Evolutionary conservation across 2,329 filamentous ascomycete species (phyloP).

Genomic region (Alternaria gaisen): DNA sequence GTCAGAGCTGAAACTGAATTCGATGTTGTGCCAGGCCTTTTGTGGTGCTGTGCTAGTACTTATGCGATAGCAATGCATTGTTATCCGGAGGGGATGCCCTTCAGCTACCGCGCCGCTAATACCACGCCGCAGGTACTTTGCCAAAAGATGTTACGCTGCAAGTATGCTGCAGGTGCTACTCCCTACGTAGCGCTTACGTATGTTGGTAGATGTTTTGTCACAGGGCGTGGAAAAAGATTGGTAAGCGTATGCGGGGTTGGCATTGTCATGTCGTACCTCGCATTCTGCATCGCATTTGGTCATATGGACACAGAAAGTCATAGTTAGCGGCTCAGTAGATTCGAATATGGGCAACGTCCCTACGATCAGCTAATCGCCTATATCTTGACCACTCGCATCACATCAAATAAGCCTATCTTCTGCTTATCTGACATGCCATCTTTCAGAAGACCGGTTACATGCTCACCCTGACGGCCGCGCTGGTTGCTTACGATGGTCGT

Average conservation of each 20-base stretch:
- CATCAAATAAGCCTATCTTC: constrained; percentile 38
- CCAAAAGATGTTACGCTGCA: background rate
- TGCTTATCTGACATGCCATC: constrained; percentile 41
- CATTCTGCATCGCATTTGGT: constrained; percentile 8
- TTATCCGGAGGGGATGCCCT: background rate
- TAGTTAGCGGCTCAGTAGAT: background rate
- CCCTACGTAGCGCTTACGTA: background rate
- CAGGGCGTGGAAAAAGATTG: constrained; percentile 9
- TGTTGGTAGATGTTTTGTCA: background rate
- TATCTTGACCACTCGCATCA: constrained; percentile 35
- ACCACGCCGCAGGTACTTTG: background rate
- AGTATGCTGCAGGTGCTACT: background rate
- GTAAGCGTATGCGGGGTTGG: constrained; percentile 30
- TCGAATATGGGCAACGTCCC: background rate
- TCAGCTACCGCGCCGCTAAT: background rate
- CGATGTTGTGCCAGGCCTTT: no score
- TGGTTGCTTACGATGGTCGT: constrained; percentile 57
- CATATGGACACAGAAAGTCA: background rate
- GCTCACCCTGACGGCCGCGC: constrained; percentile 51
- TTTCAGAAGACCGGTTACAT: constrained; percentile 34
- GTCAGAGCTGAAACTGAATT: background rate
- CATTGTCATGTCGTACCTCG: constrained; percentile 8
- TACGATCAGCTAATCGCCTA: constrained; percentile 6
- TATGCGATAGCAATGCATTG: background rate
- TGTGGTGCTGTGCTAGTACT: background rate